Conservation (phyloP, 1,139 yeast species). For the Nakaseomyces delphensis region DNA sequence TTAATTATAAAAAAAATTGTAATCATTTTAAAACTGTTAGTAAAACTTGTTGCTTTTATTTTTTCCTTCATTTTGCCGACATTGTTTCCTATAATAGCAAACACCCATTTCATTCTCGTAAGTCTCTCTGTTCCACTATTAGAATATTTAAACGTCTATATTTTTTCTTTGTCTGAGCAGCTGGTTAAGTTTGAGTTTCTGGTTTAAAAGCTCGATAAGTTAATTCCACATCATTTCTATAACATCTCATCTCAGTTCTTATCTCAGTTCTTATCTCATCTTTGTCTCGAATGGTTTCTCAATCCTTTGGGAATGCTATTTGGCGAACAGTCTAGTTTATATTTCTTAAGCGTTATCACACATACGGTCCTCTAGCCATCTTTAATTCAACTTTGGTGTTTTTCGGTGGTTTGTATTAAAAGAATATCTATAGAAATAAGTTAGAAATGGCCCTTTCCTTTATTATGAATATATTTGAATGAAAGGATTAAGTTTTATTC, state of each 20-base stretch:
- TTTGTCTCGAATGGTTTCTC: too few species aligned
- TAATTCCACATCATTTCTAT: too few species aligned
- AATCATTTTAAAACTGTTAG: constrained; percentile 2
- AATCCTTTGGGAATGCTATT: too few species aligned
- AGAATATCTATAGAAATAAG: background rate
- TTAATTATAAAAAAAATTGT: background rate
- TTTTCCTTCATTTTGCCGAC: background rate
- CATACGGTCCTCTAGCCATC: constrained; percentile 97
- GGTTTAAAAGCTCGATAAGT: too few species aligned
- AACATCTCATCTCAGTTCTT: too few species aligned
- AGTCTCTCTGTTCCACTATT: background rate
- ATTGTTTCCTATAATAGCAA: background rate
- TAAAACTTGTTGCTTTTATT: background rate
- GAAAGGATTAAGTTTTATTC: background rate
- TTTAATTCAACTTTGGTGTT: constrained; percentile 28
- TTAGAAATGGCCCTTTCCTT: background rate
- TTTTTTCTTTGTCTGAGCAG: too few species aligned
- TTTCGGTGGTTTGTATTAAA: constrained; percentile 6
- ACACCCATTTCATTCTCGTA: background rate
- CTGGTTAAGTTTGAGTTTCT: too few species aligned
- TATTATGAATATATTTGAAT: background rate
- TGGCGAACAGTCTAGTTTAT: constrained; percentile 9
- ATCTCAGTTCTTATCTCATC: too few species aligned
- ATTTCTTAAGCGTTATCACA: constrained; percentile 29
- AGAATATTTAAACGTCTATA: background rate